phyloP scores from a whole-genome alignment of 805 yeast species.

The Candida qinlingensis region DNA sequence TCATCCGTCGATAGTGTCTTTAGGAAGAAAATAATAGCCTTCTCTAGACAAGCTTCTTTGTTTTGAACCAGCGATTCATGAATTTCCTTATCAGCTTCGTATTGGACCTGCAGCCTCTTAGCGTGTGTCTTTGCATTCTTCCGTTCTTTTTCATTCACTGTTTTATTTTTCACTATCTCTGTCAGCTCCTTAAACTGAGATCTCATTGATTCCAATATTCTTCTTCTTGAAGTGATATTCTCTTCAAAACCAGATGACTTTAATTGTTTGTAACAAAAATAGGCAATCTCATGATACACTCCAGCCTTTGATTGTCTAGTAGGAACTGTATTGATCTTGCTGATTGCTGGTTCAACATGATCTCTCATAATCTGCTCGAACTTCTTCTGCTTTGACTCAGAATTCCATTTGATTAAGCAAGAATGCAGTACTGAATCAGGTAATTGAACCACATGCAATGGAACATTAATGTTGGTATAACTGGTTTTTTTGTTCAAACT shows the following conservation, averaged over 20 bases:
- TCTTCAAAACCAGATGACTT: slow-evolving; percentile 39
- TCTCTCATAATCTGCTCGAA: slow-evolving; percentile 50
- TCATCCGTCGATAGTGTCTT: slow-evolving; percentile 43
- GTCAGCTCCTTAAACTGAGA: slow-evolving; percentile 47
- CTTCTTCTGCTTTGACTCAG: slow-evolving; percentile 64
- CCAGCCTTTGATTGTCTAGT: slow-evolving; percentile 32
- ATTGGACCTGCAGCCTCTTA: slow-evolving; percentile 42
- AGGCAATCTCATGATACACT: slow-evolving; percentile 57
- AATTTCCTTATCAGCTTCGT: slow-evolving; percentile 44
- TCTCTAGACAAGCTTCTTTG: slow-evolving; percentile 39
- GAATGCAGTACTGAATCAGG: slow-evolving; percentile 30
- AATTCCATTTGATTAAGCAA: slow-evolving; percentile 59
- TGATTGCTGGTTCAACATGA: slow-evolving; percentile 42
- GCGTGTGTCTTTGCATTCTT: slow-evolving; percentile 49
- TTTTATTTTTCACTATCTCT: slow-evolving; percentile 34
- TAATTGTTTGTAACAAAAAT: slow-evolving; percentile 66
- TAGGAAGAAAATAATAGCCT: slow-evolving; percentile 57
- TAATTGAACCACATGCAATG: slow-evolving; percentile 10
- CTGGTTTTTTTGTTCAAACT: slow-evolving; percentile 7
- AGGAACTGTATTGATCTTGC: slow-evolving; percentile 7
- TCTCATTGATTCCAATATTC: slow-evolving; percentile 36
- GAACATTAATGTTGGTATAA: slow-evolving; percentile 7
- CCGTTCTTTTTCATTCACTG: slow-evolving; percentile 40
- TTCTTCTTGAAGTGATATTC: slow-evolving; percentile 37
- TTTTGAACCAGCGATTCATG: slow-evolving; percentile 33